Conservation (phyloP, 2,329 filamentous ascomycete species). For the Esteya vermicola region DNA sequence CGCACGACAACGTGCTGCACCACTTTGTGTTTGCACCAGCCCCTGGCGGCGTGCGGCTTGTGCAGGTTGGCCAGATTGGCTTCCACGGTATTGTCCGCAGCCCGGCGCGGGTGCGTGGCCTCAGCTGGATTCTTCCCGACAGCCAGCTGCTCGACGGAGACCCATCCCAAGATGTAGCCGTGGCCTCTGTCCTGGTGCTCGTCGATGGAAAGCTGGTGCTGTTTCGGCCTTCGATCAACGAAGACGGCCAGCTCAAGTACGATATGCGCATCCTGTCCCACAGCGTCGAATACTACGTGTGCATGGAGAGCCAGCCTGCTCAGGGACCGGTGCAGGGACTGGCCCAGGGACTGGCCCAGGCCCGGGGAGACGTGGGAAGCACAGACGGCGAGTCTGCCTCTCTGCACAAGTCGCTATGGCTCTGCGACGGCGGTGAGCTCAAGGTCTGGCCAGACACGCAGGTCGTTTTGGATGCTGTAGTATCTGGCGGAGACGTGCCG, state of each 20-base stretch:
- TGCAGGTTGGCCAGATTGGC: slow-evolving; percentile 95
- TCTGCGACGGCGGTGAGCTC: slow-evolving; percentile 77
- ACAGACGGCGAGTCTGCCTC: neutral
- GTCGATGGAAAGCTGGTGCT: slow-evolving; percentile 94
- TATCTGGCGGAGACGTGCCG: slow-evolving; percentile 54
- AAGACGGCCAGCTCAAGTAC: slow-evolving; percentile 79
- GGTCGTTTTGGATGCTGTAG: slow-evolving; percentile 59
- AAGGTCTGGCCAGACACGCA: slow-evolving; percentile 83
- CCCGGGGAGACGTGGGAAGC: neutral
- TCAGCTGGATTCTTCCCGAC: slow-evolving; percentile 93
- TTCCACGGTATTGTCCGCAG: slow-evolving; percentile 94
- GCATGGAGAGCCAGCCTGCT: slow-evolving; percentile 85
- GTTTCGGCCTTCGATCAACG: slow-evolving; percentile 72
- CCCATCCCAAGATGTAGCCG: slow-evolving; percentile 86
- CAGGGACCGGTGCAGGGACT: too few species aligned
- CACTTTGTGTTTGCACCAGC: slow-evolving; percentile 80
- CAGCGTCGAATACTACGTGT: slow-evolving; percentile 87
- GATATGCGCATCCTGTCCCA: slow-evolving; percentile 96
- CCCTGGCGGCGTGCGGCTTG: slow-evolving; percentile 42
- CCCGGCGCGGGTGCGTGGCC: slow-evolving; percentile 76
- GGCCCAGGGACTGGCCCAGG: too few species aligned
- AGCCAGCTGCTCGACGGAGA: slow-evolving; percentile 80
- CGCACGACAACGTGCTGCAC: slow-evolving; percentile 88
- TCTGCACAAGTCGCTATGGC: slow-evolving; percentile 81
- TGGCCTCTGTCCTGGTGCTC: slow-evolving; percentile 88